phyloP scores from a whole-genome alignment of 371 early-diverging fungal species.

The Saksenaea oblongispora region DNA sequence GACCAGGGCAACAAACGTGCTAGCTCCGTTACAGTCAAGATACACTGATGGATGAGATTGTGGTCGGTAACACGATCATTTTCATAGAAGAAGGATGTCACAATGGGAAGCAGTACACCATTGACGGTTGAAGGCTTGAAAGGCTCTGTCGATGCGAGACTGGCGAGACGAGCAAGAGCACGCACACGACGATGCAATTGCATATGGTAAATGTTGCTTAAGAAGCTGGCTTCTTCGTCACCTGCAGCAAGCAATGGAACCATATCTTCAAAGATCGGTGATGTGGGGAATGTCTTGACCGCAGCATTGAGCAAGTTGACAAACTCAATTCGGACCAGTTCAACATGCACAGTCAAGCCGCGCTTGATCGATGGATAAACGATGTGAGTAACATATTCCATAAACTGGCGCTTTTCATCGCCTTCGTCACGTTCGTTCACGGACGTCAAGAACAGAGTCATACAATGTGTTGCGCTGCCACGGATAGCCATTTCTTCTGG shows the following conservation, averaged over 20 bases:
- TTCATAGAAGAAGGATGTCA: constrained; percentile 84
- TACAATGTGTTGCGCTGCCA: constrained; percentile 75
- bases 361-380: constrained; percentile 78
- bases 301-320: constrained; percentile 62
- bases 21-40: constrained; percentile 71
- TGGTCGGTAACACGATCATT: constrained; percentile 68
- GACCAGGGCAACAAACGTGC: constrained; percentile 78
- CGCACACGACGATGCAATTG: constrained; percentile 90
- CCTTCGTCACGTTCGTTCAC: constrained; percentile 35
- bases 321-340: constrained; percentile 75
- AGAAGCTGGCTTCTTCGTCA: constrained; percentile 85
- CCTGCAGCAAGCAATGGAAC: constrained; percentile 60
- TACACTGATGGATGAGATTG: constrained; percentile 78
- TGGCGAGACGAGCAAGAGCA: constrained; percentile 78
- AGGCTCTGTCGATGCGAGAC: constrained; percentile 40
- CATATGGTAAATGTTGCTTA: constrained; percentile 90
- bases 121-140: constrained; percentile 62
- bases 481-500: constrained; percentile 87
- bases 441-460: constrained; percentile 63
- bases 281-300: constrained; percentile 61
- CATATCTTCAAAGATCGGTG: constrained; percentile 70
- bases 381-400: constrained; percentile 59
- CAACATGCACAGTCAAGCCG: constrained; percentile 61
- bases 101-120: constrained; percentile 82
- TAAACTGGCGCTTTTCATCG: constrained; percentile 45